Base-by-base conservation (phyloP, 805 yeast genomes). In the Monosporozyma servazzii region DNA sequence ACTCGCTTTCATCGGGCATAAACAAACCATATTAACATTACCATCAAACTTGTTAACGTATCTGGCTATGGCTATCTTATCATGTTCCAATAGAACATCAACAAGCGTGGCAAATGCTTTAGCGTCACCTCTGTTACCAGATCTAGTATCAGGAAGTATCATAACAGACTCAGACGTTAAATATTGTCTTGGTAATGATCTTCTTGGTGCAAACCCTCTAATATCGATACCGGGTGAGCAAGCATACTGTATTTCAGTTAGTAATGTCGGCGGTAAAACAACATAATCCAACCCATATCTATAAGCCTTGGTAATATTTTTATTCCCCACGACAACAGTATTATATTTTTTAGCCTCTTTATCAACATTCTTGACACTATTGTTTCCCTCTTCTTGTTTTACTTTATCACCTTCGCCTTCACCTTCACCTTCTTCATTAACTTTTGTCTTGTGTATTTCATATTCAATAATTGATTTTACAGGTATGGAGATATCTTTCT, bases 251-350 rank as follows among this genome's bases (percentile, higher is more conserved):
- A 67, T 68, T 3, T 74, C 69, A 10, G 70, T 69, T 33, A 72
- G 71, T 43, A 84, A 62, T 2, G 74, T 72, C 0, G 72, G 65
- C 13, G 82, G 79, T 5, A 86, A 60, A 0, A 81, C 78, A 2
- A 81, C 75, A 13, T 77, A 70, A 8, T 80, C 75, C 1, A 73
- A 70, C 2, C 95, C 91, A 59, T 82, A 88, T 55, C 78, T 76
- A 63, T 78, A 87, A 0, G 86, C 95, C 37, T 78, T 77, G 4
- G 75, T 74, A 25, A 78, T 70, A 6, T 74, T 74, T 1, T 70
- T 68, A 39, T 65, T 65, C 13, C 60, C 53, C 1, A 64, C 63
- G 23, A 4, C 70, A 67, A 27, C 80, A 37, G 11, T 37, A 3
- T 37, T 18, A 17, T 43, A 43, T 43, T 43, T 15, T 27, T 27